Evolutionary conservation across 306 rosid genomes (phyloP), one percentile per base, ranked within the genome.

Genomic region (Prosopis cineraria): DNA sequence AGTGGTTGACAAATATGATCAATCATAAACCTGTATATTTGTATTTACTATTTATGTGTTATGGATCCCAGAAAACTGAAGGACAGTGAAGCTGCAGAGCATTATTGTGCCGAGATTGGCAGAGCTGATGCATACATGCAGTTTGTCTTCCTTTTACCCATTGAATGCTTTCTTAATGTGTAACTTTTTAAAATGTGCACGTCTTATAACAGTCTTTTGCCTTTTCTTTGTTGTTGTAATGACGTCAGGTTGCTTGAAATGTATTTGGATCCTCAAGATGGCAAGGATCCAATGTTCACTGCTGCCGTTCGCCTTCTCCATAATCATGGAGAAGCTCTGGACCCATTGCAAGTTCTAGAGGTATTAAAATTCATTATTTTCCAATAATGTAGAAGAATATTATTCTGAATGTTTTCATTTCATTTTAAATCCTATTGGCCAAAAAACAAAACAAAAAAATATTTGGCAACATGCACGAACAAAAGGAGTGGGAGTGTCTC

Each of bases 251-350:
- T 95, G 80, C 99, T 95, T 37, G 99, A 95, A 82, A 95, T 95
- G 99, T 95, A 95, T 90, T 86, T 95, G 91, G 93, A 93, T 86
- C 98, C 99, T 55, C 94, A 95, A 85, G 93, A 95, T 78, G 99
- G 97, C 44, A 95, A 93, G 84, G 98, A 95, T 74, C 99, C 99
- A 76, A 95, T 95, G 99, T 95, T 95, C 81, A 95, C 89, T 74
- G 96, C 98, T 80, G 98, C 99, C 73, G 98, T 95, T 84, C 91
- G 98, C 83, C 97, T 95, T 80, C 97, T 95, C 56, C 99, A 95
- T 81, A 95, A 95, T 84, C 98, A 93, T 81, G 99, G 99, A 82
- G 99, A 95, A 86, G 91, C 97, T 31, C 79, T 95, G 70, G 98
- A 95, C 76, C 98, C 98, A 48, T 86, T 95, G 87, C 98, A 91